These are phyloP conservation scores for Talaromyces sp. DNA, from an alignment of 2,329 filamentous ascomycete genomes.

Conservation along the genomic window DNA sequence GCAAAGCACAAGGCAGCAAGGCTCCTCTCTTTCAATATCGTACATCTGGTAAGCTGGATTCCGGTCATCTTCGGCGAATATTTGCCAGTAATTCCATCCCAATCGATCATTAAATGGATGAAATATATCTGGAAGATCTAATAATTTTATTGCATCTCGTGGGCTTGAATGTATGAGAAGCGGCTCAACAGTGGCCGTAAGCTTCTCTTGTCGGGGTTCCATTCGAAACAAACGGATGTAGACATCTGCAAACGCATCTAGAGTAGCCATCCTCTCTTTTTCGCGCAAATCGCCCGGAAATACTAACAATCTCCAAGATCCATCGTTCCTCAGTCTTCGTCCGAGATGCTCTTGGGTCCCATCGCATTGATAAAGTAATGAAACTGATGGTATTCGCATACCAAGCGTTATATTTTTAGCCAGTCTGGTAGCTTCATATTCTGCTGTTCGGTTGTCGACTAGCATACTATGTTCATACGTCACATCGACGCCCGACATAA, in stretches of 20 bases:
- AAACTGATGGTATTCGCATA: conserved; percentile 12
- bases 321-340: conserved; percentile 13
- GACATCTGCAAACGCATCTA: background rate
- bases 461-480: conserved; percentile 7
- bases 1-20: conserved; percentile 50
- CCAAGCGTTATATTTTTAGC: conserved; percentile 14
- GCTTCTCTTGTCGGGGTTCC: background rate
- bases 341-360: conserved; percentile 7
- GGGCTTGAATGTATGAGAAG: conserved; percentile 9
- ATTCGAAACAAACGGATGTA: background rate
- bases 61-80: background rate
- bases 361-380: conserved; percentile 12
- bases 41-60: conserved; percentile 43
- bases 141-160: background rate
- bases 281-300: conserved; percentile 16
- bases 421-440: background rate
- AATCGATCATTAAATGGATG: background rate
- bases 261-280: background rate
- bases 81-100: conserved; percentile 1
- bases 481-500: conserved; percentile 13
- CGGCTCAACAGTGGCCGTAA: background rate
- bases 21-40: conserved; percentile 50
- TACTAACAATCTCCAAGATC: conserved; percentile 16
- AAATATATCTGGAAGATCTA: background rate
- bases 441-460: background rate